Conservation (phyloP, 805 yeast species). For the Saturnispora diversa region DNA sequence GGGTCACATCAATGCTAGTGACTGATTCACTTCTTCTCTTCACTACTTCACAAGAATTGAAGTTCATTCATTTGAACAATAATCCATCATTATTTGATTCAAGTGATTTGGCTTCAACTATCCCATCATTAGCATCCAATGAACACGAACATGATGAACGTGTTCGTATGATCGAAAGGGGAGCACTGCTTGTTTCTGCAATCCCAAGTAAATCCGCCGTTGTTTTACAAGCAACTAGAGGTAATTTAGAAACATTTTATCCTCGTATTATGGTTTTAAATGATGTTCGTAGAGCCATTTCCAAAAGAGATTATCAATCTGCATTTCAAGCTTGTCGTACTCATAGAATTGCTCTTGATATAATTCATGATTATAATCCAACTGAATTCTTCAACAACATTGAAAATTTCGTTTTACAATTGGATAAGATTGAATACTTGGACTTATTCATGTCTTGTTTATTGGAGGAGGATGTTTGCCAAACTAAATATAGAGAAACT, state of each 20-base stretch:
- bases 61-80: slow-evolving; percentile 60
- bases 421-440: slow-evolving; percentile 64
- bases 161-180: slow-evolving; percentile 82
- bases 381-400: slow-evolving; percentile 54
- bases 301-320: slow-evolving; percentile 45
- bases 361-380: slow-evolving; percentile 82
- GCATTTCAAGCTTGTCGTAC: slow-evolving; percentile 83
- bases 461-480: slow-evolving; percentile 76
- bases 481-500: slow-evolving; percentile 79
- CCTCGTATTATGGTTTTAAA: slow-evolving; percentile 89
- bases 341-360: slow-evolving; percentile 85
- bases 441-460: slow-evolving; percentile 84
- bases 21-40: slow-evolving; percentile 67
- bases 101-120: slow-evolving; percentile 11
- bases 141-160: slow-evolving; percentile 59
- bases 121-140: slow-evolving; percentile 32
- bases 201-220: slow-evolving; percentile 80
- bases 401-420: slow-evolving; percentile 59
- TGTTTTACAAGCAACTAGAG: slow-evolving; percentile 89
- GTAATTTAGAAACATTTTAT: slow-evolving; percentile 86
- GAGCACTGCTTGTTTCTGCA: slow-evolving; percentile 72
- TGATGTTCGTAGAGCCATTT: slow-evolving; percentile 68
- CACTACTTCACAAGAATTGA: slow-evolving; percentile 80
- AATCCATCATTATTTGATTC: slow-evolving; percentile 20
- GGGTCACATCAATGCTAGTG: slow-evolving; percentile 73